phyloP scores from a whole-genome alignment of 306 rosid genomes.

The Citrullus colocynthis region DNA sequence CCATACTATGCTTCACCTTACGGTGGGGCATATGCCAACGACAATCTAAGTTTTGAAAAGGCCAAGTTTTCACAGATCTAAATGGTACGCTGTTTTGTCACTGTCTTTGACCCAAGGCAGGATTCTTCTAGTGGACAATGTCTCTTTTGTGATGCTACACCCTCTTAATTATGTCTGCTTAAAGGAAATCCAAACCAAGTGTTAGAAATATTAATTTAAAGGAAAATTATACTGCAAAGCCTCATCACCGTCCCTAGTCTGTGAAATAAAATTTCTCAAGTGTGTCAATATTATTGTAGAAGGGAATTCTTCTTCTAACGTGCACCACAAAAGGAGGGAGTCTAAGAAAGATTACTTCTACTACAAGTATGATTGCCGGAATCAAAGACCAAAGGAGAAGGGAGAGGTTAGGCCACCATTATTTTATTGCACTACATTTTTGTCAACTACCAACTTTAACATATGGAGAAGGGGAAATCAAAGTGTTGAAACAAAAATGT shows the following conservation, averaged over 20 bases:
- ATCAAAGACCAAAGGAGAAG: neutral
- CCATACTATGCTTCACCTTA: neutral
- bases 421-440: neutral
- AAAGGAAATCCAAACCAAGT: neutral
- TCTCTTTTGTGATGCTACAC: neutral
- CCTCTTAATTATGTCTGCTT: neutral
- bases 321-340: neutral
- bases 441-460: neutral
- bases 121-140: neutral
- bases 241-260: neutral
- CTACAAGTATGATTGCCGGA: neutral
- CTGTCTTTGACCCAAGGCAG: neutral
- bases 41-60: neutral
- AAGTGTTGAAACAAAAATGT: neutral
- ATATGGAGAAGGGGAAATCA: neutral
- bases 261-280: neutral
- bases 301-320: neutral
- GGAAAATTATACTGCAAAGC: neutral
- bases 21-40: neutral
- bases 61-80: neutral
- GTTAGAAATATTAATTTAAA: neutral
- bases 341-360: too few relatives aligned
- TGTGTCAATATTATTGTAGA: neutral
- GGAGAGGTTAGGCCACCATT: neutral
- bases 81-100: neutral